phyloP scores from a whole-genome alignment of 305 asterid genomes.

The Fraxinus angustifolia region DNA sequence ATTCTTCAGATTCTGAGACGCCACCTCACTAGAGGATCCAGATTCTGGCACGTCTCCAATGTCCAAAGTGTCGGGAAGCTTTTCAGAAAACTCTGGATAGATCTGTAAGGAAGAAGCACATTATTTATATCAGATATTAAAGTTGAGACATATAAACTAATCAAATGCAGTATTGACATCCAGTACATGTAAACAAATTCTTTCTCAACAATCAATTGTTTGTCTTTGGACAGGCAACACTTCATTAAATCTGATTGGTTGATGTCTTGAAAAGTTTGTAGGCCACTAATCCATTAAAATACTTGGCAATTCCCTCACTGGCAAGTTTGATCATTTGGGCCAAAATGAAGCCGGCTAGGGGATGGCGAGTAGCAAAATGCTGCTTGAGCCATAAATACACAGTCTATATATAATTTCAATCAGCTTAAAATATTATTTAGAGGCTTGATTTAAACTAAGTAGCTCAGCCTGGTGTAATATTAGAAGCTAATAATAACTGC shows the following conservation, averaged over 20 bases:
- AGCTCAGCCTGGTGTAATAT: background rate
- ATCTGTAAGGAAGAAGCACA: background rate
- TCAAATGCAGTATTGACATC: background rate
- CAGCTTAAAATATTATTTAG: background rate
- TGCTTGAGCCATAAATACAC: background rate
- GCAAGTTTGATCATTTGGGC: background rate
- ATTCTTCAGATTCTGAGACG: background rate
- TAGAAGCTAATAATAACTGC: background rate
- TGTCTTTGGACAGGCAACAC: background rate
- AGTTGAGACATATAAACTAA: background rate
- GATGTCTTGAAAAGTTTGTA: background rate
- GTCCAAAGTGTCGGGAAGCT: conserved; percentile 4
- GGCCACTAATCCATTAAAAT: background rate
- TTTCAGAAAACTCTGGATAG: conserved; percentile 1
- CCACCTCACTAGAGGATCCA: background rate
- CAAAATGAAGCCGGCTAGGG: background rate
- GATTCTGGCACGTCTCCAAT: background rate
- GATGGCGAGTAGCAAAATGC: background rate
- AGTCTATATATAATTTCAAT: background rate
- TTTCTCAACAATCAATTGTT: background rate
- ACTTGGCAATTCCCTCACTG: background rate
- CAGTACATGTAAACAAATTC: background rate
- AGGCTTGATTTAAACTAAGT: background rate
- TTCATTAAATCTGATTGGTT: background rate
- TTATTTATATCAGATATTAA: background rate